Conservation (phyloP, 305 asterid species). For the Rubia peregrina region DNA sequence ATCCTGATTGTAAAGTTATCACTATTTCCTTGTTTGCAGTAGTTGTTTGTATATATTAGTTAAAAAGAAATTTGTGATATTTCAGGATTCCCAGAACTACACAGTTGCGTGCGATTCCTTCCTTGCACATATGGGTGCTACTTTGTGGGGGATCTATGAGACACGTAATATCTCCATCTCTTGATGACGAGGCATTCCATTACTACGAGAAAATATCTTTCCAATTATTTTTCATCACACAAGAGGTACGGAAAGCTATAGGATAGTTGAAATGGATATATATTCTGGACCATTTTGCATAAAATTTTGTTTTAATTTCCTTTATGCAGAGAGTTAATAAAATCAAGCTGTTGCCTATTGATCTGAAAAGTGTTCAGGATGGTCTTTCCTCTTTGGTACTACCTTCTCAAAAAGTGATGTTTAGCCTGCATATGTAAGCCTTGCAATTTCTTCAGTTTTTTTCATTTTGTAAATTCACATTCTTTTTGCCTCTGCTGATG, state of each 20-base stretch:
- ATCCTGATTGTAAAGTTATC: not conserved
- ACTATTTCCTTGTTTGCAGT: not conserved
- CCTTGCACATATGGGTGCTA: constrained; percentile 95
- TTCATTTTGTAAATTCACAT: constrained; percentile 11
- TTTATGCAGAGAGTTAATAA: constrained; percentile 56
- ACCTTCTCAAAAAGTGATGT: constrained; percentile 83
- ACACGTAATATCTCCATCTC: constrained; percentile 88
- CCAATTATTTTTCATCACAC: constrained; percentile 86
- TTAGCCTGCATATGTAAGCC: constrained; percentile 67
- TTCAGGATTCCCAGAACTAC: constrained; percentile 81
- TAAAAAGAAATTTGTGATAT: constrained; percentile 20
- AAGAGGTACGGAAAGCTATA: constrained; percentile 50
- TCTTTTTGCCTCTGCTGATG: not conserved
- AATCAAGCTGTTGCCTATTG: constrained; percentile 68
- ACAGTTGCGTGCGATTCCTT: constrained; percentile 96
- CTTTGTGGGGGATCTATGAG: constrained; percentile 97
- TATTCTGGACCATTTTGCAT: constrained; percentile 10
- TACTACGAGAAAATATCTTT: constrained; percentile 88
- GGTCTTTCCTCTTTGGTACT: constrained; percentile 77
- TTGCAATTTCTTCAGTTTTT: constrained; percentile 16
- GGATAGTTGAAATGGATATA: not conserved
- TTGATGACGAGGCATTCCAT: constrained; percentile 99
- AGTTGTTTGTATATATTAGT: constrained; percentile 4
- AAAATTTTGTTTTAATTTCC: constrained; percentile 6
- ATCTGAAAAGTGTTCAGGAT: constrained; percentile 57